A percentile compares a stretch with the other conserved stretches of the same genome.
phyloP scores from a whole-genome alignment of 2,329 filamentous ascomycete species.

The Biscogniauxia mediterranea region DNA sequence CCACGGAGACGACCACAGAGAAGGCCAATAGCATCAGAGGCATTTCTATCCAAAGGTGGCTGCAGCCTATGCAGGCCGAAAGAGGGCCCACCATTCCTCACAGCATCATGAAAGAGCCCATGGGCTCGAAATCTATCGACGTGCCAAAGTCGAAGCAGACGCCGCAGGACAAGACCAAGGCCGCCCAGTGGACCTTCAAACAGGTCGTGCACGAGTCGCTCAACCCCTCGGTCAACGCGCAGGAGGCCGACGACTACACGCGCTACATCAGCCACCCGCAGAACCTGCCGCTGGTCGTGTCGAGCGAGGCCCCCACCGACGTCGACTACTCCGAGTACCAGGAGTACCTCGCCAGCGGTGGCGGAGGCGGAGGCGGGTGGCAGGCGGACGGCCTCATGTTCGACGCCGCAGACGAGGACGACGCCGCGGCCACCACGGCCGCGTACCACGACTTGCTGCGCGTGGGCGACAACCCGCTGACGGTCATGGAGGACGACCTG shows the following conservation, averaged over 20 bases:
- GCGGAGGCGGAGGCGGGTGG: slow-evolving; percentile 33
- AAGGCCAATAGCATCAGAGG: slow-evolving; percentile 39
- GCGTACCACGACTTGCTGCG: slow-evolving; percentile 76
- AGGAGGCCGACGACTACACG: slow-evolving; percentile 82
- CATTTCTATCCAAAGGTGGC: slow-evolving; percentile 60
- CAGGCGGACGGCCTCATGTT: slow-evolving; percentile 54
- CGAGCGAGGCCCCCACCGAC: slow-evolving; percentile 61
- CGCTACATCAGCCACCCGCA: slow-evolving; percentile 88
- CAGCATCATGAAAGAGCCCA: slow-evolving; percentile 58
- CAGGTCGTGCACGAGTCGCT: slow-evolving; percentile 84
- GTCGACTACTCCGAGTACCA: slow-evolving; percentile 65
- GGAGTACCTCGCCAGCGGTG: slow-evolving; percentile 71
- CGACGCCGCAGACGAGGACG: slow-evolving; percentile 16
- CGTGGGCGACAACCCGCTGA: slow-evolving; percentile 78
- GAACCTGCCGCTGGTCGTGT: slow-evolving; percentile 79
- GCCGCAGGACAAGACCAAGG: slow-evolving; percentile 71
- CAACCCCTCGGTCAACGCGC: slow-evolving; percentile 73
- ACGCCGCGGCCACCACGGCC: slow-evolving; percentile 62
- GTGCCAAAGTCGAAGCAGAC: slow-evolving; percentile 52
- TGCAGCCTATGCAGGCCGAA: slow-evolving; percentile 48
- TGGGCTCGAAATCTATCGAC: slow-evolving; percentile 21
- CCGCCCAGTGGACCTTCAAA: slow-evolving; percentile 84
- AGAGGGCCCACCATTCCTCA: slow-evolving; percentile 37
- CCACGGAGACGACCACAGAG: slow-evolving; percentile 33
- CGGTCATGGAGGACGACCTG: slow-evolving; percentile 81